Percentiles rank a stretch among this genome's conserved stretches.
These are phyloP conservation scores for Cephalotrichum gorgonifer DNA, from an alignment of 2,329 filamentous ascomycete genomes.

Conservation along the genomic window DNA sequence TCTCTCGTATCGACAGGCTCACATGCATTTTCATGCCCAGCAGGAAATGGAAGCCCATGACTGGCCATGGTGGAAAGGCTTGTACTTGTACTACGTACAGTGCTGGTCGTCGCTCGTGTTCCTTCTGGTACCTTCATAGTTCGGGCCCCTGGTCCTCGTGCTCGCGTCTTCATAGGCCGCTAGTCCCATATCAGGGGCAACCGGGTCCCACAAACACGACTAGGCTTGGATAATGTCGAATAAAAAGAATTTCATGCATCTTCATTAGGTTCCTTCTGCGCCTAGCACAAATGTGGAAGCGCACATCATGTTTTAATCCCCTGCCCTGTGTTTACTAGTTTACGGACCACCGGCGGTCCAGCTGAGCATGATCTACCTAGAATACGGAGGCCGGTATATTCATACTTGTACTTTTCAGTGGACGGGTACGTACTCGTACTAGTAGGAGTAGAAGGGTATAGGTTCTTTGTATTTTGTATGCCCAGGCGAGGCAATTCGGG, in stretches of 20 bases:
- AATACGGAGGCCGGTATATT: neutral
- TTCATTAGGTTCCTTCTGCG: constrained; percentile 2
- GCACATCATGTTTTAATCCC: neutral
- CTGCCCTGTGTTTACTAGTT: neutral
- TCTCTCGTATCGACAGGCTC: neutral
- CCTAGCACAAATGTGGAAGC: neutral
- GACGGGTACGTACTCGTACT: too few relatives aligned
- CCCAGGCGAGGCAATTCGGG: too few relatives aligned
- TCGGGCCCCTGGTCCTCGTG: neutral
- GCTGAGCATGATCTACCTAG: neutral
- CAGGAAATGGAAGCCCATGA: neutral
- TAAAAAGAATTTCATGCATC: constrained; percentile 5
- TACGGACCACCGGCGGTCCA: neutral
- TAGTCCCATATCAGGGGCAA: neutral
- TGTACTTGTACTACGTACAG: neutral
- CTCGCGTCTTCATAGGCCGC: neutral
- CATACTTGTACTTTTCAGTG: too few relatives aligned
- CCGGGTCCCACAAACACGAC: neutral
- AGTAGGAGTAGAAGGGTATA: too few relatives aligned
- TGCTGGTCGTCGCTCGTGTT: neutral
- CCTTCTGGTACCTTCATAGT: neutral
- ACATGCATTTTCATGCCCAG: neutral
- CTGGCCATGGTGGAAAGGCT: too few relatives aligned
- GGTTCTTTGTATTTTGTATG: too few relatives aligned
- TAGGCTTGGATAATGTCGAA: neutral